A percentile compares a stretch with the other conserved stretches of the same genome.
Evolutionary conservation across 2,329 filamentous ascomycete genomes (phyloP).

Genomic region (Pseudogymnoascus sp.): DNA sequence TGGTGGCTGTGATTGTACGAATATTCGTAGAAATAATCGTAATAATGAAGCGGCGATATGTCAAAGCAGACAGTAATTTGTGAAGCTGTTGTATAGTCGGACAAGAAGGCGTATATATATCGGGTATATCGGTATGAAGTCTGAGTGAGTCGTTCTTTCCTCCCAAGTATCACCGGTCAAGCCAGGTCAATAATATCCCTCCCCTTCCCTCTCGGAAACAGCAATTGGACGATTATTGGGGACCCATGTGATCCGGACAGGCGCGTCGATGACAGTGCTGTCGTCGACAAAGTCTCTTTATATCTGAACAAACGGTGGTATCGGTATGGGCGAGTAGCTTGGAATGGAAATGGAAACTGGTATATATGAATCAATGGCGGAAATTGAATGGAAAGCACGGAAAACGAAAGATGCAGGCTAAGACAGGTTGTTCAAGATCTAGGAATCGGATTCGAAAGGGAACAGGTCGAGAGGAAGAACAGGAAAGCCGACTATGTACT

Average conservation of each 20-base stretch:
- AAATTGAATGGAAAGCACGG: background rate
- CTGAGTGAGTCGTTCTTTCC: slow-evolving; percentile 2
- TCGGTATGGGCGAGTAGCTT: background rate
- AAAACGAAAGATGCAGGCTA: slow-evolving; percentile 5
- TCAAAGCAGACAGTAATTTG: background rate
- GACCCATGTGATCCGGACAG: slow-evolving; percentile 10
- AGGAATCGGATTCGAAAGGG: background rate
- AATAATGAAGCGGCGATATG: background rate
- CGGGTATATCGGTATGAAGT: slow-evolving; percentile 7
- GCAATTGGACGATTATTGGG: slow-evolving; percentile 8
- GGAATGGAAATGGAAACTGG: background rate
- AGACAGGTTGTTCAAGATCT: background rate
- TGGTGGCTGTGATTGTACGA: background rate
- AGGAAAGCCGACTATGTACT: background rate
- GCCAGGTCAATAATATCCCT: slow-evolving; percentile 3
- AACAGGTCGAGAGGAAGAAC: background rate
- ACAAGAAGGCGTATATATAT: slow-evolving; percentile 19
- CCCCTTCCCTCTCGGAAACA: background rate
- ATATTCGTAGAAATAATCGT: slow-evolving; percentile 4
- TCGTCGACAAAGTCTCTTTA: slow-evolving; percentile 16
- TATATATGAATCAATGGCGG: background rate
- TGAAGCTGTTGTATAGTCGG: slow-evolving; percentile 16
- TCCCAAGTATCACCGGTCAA: background rate
- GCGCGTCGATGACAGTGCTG: slow-evolving; percentile 26
- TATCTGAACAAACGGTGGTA: background rate